phyloP scores from a whole-genome alignment of 148 eudicot species.

The Cornus suecica region DNA sequence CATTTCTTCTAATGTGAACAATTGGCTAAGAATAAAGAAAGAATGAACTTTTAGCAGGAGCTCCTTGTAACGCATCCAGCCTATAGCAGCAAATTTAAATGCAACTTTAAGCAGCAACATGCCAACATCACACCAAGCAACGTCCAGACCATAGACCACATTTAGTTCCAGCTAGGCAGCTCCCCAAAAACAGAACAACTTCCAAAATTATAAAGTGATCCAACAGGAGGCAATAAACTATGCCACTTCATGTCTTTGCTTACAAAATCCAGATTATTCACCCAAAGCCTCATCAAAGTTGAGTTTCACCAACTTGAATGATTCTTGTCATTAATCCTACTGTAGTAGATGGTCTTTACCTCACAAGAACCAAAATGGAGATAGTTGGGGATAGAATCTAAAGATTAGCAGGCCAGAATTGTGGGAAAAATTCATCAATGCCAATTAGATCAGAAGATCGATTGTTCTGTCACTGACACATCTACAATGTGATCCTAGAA shows the following conservation, averaged over 20 bases:
- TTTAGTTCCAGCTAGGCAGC: background rate
- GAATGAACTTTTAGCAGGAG: background rate
- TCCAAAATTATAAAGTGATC: background rate
- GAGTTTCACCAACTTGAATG: too few species aligned
- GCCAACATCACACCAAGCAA: background rate
- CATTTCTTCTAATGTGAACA: too few species aligned
- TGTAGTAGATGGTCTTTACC: background rate
- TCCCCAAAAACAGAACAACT: background rate
- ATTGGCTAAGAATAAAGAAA: too few species aligned
- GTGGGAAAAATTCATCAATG: background rate
- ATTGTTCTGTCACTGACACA: background rate
- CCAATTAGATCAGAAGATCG: background rate
- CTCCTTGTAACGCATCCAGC: background rate
- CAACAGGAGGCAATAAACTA: background rate
- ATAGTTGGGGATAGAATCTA: background rate
- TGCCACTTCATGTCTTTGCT: background rate
- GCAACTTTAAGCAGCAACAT: background rate
- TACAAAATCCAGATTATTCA: background rate
- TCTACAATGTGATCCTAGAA: background rate
- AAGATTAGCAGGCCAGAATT: background rate
- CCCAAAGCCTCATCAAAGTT: too few species aligned
- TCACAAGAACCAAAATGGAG: too few species aligned
- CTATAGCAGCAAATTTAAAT: background rate
- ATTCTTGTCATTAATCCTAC: too few species aligned
- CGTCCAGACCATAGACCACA: background rate